A percentile compares a stretch with the other conserved stretches of the same genome.
Conservation (phyloP, 2,329 filamentous ascomycete species). For the Verticillium zaregamsianum region DNA sequence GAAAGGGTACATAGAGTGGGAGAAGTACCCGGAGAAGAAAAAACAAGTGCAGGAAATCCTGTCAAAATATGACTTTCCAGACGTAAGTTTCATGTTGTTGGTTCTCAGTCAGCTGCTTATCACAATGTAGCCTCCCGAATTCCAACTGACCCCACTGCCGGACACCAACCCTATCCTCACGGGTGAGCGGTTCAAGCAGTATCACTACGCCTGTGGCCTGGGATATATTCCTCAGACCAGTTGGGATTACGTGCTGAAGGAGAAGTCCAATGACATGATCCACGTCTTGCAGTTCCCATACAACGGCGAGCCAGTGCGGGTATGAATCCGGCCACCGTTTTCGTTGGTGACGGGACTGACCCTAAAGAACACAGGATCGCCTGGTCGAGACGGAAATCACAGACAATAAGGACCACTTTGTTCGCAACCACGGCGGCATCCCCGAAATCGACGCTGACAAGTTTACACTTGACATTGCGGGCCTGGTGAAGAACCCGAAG, state of each 20-base stretch:
- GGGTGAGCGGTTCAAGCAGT: conserved; percentile 54
- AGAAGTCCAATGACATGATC: conserved; percentile 58
- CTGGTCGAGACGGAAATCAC: conserved; percentile 57
- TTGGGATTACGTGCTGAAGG: conserved; percentile 50
- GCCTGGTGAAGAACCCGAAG: conserved; percentile 55
- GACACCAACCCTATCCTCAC: conserved; percentile 53
- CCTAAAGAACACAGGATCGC: conserved; percentile 30
- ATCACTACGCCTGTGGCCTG: conserved; percentile 47
- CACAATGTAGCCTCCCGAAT: conserved; percentile 42
- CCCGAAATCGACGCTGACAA: conserved; percentile 57
- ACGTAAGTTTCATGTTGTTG: neutral
- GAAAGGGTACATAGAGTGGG: conserved; percentile 61
- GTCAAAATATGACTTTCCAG: conserved; percentile 1
- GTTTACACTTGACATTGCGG: conserved; percentile 52
- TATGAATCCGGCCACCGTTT: neutral
- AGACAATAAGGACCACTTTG: conserved; percentile 54
- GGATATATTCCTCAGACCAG: conserved; percentile 49
- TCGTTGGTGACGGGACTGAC: neutral
- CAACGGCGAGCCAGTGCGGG: conserved; percentile 54
- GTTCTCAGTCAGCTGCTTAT: neutral
- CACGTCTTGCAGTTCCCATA: conserved; percentile 61
- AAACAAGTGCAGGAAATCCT: conserved; percentile 50
- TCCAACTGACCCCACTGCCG: conserved; percentile 50
- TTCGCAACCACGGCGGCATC: conserved; percentile 69
- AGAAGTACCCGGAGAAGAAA: conserved; percentile 66